Conservation (phyloP, 805 yeast species). For the Kluyveromyces lactis region DNA sequence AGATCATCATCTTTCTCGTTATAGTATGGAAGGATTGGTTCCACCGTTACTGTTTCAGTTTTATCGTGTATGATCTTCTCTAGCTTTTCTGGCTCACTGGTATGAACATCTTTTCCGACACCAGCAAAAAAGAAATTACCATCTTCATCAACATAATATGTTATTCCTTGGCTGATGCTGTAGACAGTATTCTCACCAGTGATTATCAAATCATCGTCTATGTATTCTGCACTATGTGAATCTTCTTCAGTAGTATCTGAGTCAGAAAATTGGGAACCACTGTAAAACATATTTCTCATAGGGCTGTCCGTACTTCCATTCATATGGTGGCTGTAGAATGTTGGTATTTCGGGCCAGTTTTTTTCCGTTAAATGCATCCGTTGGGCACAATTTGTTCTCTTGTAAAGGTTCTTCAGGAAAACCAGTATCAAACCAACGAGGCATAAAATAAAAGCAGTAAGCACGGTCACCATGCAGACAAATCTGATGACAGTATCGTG, state of each 20-base stretch:
- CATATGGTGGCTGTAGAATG: neutral
- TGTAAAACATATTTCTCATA: neutral
- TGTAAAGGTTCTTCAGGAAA: neutral
- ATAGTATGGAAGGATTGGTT: slow-evolving; percentile 4
- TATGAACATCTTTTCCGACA: neutral
- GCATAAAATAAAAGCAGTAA: neutral
- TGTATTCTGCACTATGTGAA: slow-evolving; percentile 3
- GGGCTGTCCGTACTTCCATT: neutral
- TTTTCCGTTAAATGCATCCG: slow-evolving; percentile 1
- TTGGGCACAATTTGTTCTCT: neutral
- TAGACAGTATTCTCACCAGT: slow-evolving; percentile 15
- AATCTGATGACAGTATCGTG: neutral
- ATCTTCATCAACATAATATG: slow-evolving; percentile 17
- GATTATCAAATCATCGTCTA: slow-evolving; percentile 10
- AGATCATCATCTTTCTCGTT: slow-evolving; percentile 14
- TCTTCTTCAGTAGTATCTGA: neutral
- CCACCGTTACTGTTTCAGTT: slow-evolving; percentile 4
- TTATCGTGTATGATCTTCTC: neutral
- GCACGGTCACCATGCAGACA: neutral
- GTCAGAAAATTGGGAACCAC: neutral
- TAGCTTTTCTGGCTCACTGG: neutral
- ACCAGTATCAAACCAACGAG: neutral
- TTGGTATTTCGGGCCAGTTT: neutral
- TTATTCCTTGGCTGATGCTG: slow-evolving; percentile 16
- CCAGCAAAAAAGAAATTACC: slow-evolving; percentile 22